These are phyloP conservation scores for Macadamia tetraphylla DNA, from an alignment of 164 flowering plant genomes.

Conservation along the genomic window DNA sequence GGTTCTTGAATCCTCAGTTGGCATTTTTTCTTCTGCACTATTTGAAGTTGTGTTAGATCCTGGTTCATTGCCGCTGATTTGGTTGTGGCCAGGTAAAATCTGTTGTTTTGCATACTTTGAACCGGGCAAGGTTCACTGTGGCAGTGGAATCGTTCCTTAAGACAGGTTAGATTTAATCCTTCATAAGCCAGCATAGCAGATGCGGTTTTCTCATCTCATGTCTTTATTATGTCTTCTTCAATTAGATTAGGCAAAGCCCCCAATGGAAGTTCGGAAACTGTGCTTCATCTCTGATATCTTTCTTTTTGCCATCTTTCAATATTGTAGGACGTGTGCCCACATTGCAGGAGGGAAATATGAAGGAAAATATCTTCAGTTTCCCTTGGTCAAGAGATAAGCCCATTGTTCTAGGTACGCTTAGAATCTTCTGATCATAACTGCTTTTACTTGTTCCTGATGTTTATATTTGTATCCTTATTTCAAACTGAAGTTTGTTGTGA, in stretches of 20 bases:
- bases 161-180: slow-evolving; percentile 50
- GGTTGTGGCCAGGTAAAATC: slow-evolving; percentile 63
- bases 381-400: slow-evolving; percentile 80
- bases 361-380: slow-evolving; percentile 59
- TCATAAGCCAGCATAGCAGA: background rate
- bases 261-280: background rate
- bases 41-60: too few species aligned
- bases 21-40: background rate
- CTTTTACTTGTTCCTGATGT: too few species aligned
- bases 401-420: slow-evolving; percentile 63
- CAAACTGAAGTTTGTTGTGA: slow-evolving; percentile 3
- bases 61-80: background rate
- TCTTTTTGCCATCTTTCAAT: background rate
- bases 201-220: background rate
- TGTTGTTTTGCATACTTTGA: slow-evolving; percentile 84
- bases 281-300: background rate
- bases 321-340: slow-evolving; percentile 82
- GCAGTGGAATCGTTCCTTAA: slow-evolving; percentile 91
- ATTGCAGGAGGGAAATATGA: slow-evolving; percentile 71
- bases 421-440: too few species aligned
- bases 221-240: background rate
- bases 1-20: background rate
- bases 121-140: slow-evolving; percentile 89
- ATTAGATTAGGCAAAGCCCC: background rate
- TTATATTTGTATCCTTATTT: background rate